A percentile compares a stretch with the other conserved stretches of the same genome.
Conservation (phyloP, 2,329 filamentous ascomycete species). For the Coleophoma crateriformis region DNA sequence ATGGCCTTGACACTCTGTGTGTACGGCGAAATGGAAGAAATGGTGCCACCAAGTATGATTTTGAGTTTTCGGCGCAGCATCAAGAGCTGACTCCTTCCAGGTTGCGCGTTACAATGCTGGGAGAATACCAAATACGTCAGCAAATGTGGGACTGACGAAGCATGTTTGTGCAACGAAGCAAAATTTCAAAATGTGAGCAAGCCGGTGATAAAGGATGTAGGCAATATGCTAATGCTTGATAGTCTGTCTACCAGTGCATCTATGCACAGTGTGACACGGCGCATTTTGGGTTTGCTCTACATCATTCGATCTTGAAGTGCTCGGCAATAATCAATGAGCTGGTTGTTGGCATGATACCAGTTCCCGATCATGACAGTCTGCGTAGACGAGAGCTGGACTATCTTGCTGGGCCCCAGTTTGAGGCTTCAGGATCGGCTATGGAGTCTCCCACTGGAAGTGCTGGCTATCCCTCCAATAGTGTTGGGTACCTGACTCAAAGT, state of each 20-base stretch:
- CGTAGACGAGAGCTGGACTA: conserved; percentile 23
- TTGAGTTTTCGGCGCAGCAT: not conserved
- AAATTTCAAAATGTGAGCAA: conserved; percentile 25
- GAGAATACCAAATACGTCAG: conserved; percentile 30
- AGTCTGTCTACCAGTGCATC: conserved; percentile 29
- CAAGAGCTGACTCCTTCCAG: conserved; percentile 8
- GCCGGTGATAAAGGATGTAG: not conserved
- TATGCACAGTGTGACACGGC: conserved; percentile 30
- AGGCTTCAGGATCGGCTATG: conserved; percentile 12
- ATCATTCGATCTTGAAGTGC: conserved; percentile 26
- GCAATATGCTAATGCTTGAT: not conserved
- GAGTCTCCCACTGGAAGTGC: conserved; percentile 14
- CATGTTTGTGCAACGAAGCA: conserved; percentile 26
- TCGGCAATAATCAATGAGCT: conserved; percentile 13
- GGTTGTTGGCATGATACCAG: conserved; percentile 13
- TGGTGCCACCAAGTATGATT: conserved; percentile 4
- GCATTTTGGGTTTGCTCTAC: conserved; percentile 27
- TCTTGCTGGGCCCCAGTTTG: conserved; percentile 12
- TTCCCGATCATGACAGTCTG: conserved; percentile 22
- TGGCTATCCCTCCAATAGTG: conserved; percentile 10
- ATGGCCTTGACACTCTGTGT: too few species aligned
- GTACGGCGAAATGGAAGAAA: too few species aligned
- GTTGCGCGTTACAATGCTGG: conserved; percentile 27
- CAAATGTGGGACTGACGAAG: conserved; percentile 20
- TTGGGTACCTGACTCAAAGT: conserved; percentile 4